Percentiles rank a stretch among this genome's conserved stretches.
These are phyloP conservation scores for Solanum chmielewskii DNA, from an alignment of 257 asterid genomes.

Conservation along the genomic window DNA sequence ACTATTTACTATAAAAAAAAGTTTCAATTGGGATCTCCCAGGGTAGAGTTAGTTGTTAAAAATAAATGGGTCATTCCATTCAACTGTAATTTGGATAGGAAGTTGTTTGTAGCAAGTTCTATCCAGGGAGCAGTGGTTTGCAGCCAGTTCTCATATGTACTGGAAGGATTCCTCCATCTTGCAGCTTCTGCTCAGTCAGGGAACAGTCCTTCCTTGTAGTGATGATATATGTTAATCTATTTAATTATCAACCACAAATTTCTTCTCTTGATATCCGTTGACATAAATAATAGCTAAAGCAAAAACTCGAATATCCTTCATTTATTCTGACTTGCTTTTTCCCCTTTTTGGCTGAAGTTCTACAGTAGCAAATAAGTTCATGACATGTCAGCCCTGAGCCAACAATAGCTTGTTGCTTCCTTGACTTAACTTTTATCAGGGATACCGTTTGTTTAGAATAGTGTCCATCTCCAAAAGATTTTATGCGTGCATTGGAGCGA, in stretches of 20 bases:
- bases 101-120: not conserved
- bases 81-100: not conserved
- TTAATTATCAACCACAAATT: not conserved
- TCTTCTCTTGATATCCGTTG: not conserved
- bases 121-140: not conserved
- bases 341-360: not conserved
- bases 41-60: not conserved
- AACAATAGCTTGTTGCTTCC: not conserved
- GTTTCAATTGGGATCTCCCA: not conserved
- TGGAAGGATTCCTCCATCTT: not conserved
- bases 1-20: not conserved
- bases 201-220: not conserved
- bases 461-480: not conserved
- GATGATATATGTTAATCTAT: not conserved
- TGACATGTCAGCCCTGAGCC: not conserved
- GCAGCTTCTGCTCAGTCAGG: not conserved
- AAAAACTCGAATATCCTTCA: not conserved
- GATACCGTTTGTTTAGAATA: not conserved
- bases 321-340: not conserved
- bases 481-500: not conserved
- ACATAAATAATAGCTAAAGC: not conserved
- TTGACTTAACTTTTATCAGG: not conserved
- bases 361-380: not conserved
- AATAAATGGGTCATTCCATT: not conserved
- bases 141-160: not conserved